Base-by-base conservation (phyloP, 129 eudicot genomes). In the Tagetes patula region DNA sequence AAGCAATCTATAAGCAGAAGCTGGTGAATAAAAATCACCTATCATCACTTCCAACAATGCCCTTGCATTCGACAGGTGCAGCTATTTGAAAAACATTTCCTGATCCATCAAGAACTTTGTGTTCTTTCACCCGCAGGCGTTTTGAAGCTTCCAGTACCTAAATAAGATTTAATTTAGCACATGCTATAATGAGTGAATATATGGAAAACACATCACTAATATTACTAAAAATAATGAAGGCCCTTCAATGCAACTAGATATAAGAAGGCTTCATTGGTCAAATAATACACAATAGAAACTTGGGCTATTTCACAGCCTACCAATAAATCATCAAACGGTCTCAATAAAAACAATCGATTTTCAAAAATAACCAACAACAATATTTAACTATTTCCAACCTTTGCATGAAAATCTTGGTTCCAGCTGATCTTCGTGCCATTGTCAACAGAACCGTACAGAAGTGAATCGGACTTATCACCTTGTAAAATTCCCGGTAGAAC, bases 1-100 rank as follows among this genome's bases (percentile, higher is more conserved):
- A 9, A 47, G 1, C n/a, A 47, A 47, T 47, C 14, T 47, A 47
- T 2, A 47, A 47, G 52, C n/a, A 1, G 52, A 47, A 8, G 13
- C 52, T 8, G 13, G 11, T 9, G 3, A 10, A 47, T 9, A 37
- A 38, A 54, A 65, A 58, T 76, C 55, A 94, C 99, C 99, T 90
- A 85, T 94, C 97, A 76, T 94, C 99, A 76, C 99, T 94, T 46
- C 99, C 99, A 75, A 94, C 96, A 82, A 94, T 94, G 71, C 99
- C 99, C 85, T 94, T 94, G 93, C 97, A 90, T 85, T 94, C 99
- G 37, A 94, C 99, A 52, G 99, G 99, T 43, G 97, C 99, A 67
- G 99, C 99, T 82, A 94, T 79, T 80, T 81, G 88, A 77, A 88
- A 82, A 66, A 75, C 89, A 80, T 78, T 81, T 73, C 99, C 97